Conservation (phyloP, 176 grass and related monocot species). For the Saccharum spontaneum region DNA sequence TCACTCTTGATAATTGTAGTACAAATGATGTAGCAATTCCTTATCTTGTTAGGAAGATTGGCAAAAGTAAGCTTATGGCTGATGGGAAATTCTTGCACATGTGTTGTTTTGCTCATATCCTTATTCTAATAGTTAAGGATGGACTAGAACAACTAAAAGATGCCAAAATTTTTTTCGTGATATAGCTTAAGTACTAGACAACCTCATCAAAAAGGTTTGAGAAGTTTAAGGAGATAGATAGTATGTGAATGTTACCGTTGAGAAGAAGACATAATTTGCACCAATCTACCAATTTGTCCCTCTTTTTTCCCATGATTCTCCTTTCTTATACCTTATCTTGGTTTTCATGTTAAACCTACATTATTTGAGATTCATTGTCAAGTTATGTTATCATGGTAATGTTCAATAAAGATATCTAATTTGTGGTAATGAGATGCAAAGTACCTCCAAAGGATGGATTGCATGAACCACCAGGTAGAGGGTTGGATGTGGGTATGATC, state of each 20-base stretch:
- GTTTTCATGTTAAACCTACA: background rate
- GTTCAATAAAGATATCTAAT: background rate
- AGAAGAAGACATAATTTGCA: too few relatives aligned
- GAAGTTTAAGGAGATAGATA: background rate
- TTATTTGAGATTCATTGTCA: background rate
- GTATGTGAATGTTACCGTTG: background rate
- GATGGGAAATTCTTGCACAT: background rate
- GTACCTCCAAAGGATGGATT: background rate
- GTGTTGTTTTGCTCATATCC: background rate
- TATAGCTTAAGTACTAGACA: background rate
- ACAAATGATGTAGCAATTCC: background rate
- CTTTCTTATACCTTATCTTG: background rate
- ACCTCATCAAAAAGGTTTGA: background rate
- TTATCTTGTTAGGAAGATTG: background rate
- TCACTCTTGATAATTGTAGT: background rate
- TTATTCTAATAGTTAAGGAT: background rate
- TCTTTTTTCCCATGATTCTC: too few relatives aligned
- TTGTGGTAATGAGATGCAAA: background rate
- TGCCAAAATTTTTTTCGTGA: background rate
- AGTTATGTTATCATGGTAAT: background rate
- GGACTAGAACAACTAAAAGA: background rate
- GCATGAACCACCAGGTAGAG: background rate
- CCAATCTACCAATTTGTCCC: too few relatives aligned
- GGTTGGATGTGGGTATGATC: background rate
- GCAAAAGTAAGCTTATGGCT: background rate